Base-by-base conservation (phyloP, 345 rosid genomes). In the Kernera saxatilis region DNA sequence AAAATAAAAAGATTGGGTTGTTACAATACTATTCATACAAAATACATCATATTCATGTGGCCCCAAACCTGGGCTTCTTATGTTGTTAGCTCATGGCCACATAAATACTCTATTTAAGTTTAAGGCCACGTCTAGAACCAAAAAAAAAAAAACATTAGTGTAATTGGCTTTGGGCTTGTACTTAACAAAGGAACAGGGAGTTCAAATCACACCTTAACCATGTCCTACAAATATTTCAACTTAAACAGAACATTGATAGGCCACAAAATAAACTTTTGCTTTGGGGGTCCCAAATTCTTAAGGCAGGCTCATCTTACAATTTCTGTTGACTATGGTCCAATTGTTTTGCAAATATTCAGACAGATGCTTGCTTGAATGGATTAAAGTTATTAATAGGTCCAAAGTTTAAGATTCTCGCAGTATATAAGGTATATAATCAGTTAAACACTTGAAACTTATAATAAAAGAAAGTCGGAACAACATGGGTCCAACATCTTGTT, bases 401-500 rank as follows among this genome's bases (percentile, higher is more conserved):
- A 54, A 19, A n/a, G 0, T 32, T 30, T 45, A 35, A 23, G 26
- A 33, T 45, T 23, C 5, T 33, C 23, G 26, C 21, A 35, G 26
- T 46, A 9, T 67, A 26, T 36, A 35, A 17, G 25, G 26, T 46
- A 9, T 67, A 26, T 36, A 35, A 17, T 19, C 15, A 37, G 51
- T n/a, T 10, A 50, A 36, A 49, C 49, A 58, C 39, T 41, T 50
- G 1, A 60, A 36, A 51, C 13, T n/a, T 14, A 18, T 40, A 27
- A n/a, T 27, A 18, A 63, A 29, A 52, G 51, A 64, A 71, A 43
- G 55, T 44, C 18, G 57, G 40, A 33, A 37, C 64, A 35, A 72
- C 76, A 64, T 63, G 76, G 60, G 57, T 54, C 64, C 64, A 72
- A 64, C 40, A 72, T 44, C 56, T 53, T 62, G 21, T 63, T 35